Evolutionary conservation across 768 basidiomycete species (phyloP), one percentile per base, ranked within the genome.

Genomic region (Tulasnella sp.): DNA sequence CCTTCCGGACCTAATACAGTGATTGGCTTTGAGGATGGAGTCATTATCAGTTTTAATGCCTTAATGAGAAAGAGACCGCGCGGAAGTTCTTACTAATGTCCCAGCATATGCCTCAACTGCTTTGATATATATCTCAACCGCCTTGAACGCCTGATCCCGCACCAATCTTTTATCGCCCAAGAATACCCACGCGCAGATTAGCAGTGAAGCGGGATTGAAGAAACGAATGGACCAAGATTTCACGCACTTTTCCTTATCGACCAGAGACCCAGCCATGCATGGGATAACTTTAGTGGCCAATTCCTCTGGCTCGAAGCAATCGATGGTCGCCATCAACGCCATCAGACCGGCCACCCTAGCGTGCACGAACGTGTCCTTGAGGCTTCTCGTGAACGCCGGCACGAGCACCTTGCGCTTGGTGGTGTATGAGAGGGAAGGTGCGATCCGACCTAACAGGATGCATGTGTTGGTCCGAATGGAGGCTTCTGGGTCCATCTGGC

Each of bases 381-480:
- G 68, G 1, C 90, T 87, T 46, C 91, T 79, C 2, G 85, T 79
- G 70, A 98, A 97, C 3, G 96, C 96, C 2, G 93, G 92, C 1
- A 97, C 89, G 4, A 99, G 80, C n/a, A 99, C 92, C 67, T 98
- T 98, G 64, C 85, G 81, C 69, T 92, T 91, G 2, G 94, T 96
- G 65, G 91, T 85, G 59, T 85, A 80, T 1, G 88, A 87, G 1
- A 99, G 73, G 1, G 80, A 78, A 0, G 90, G 89, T 0, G 88
- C 92, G 4, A 99, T 76, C 5, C 94, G 81, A 17, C 93, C 94
- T 59, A 99, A 82, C 2, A 98, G 80, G 64, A 99, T 97, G 66
- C 92, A 94, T 0, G 96, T 96, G 66, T 98, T 98, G 15, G 96
- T 98, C 48, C 96, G 80, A 65, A 98, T 97, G 4, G 92, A 93